phyloP scores from a whole-genome alignment of 257 asterid genomes.

The Jaltomata sinuosa region DNA sequence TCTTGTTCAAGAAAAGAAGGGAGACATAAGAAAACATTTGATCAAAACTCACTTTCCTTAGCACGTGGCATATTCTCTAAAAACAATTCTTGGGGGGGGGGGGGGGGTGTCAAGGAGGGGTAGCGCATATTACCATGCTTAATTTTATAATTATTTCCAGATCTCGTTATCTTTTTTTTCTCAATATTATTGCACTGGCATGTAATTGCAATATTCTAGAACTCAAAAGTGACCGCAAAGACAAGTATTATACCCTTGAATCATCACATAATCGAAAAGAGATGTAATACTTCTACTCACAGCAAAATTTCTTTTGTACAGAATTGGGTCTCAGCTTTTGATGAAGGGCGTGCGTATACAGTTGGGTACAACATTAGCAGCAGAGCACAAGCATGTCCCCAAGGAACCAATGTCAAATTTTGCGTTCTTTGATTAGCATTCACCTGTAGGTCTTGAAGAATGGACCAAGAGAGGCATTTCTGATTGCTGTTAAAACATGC shows the following conservation, averaged over 20 bases:
- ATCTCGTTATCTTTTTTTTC: too few relatives aligned
- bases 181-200: not conserved
- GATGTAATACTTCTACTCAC: not conserved
- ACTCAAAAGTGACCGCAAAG: not conserved
- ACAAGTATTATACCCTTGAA: not conserved
- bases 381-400: not conserved
- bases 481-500: not conserved
- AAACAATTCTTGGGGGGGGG: not conserved
- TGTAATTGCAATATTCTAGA: not conserved
- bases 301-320: not conserved
- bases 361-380: not conserved
- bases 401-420: not conserved
- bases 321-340: not conserved
- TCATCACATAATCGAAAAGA: not conserved
- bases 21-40: too few relatives aligned
- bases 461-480: not conserved
- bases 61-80: too few relatives aligned
- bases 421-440: not conserved
- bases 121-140: not conserved
- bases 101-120: too few relatives aligned
- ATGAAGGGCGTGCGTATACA: not conserved
- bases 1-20: too few relatives aligned
- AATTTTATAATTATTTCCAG: not conserved
- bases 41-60: not conserved
- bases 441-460: not conserved